Base-by-base conservation (phyloP, 306 rosid species). In the Alnus rubra region DNA sequence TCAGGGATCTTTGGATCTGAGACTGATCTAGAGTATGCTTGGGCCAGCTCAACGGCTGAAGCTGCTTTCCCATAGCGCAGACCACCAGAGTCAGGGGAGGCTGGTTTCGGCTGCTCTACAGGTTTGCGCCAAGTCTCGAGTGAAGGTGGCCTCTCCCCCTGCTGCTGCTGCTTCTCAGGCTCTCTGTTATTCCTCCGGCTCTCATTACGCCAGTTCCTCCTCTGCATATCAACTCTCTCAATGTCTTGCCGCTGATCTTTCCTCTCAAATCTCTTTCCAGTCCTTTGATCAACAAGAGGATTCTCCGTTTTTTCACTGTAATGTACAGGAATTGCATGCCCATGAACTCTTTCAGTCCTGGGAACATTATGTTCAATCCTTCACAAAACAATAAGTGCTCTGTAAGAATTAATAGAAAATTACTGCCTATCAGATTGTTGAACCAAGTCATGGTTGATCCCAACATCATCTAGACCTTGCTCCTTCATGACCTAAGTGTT, bases 111-210 rank as follows among this genome's bases (percentile, higher is more conserved):
- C 87, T 80, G 88, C 84, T 91, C 99, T 19, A 59, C 87, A 48
- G 98, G 93, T 90, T 90, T 95, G 56, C 98, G 97, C 98, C 98
- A 95, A 35, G 97, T 91, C 86, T 95, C 94, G 0, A 97, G 97
- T 53, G 98, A 95, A 69, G 95, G 77, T n/a, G 80, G 90, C 84
- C 99, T 87, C 87, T 93, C 97, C 1, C 78, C 68, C 76, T 54
- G 81, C 67, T 67, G 89, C 82, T 74, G 97, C 73, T 69, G 93
- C 83, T 86, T 91, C 14, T 91, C 97, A 18, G 80, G 58, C 65
- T 89, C 99, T 80, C 89, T 83, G 9, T 18, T 69, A 52, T 78
- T 89, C 89, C 85, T 89, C 77, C 87, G 49, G 52, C 80, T 82
- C 78, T 90, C 97, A 65, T 85, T 84, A 30, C 85, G 93, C 93